Percentiles rank a stretch among this genome's conserved stretches.
phyloP scores from a whole-genome alignment of 1,284 basidiomycete species.

The Pisolithus thermaeus region DNA sequence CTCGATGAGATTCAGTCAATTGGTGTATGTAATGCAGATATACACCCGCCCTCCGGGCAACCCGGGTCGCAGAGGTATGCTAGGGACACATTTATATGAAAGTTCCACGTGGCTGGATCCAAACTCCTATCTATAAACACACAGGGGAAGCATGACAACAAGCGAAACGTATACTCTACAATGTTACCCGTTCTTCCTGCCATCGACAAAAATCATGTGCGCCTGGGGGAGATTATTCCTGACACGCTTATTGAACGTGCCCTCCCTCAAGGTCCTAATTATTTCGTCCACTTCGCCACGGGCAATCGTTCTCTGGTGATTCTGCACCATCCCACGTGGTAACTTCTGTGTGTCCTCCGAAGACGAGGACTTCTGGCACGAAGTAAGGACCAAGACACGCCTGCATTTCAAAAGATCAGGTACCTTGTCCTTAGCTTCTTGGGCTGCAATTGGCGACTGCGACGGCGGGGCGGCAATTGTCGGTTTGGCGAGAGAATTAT shows the following conservation, averaged over 20 bases:
- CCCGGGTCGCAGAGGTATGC: no score
- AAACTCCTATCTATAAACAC: no score
- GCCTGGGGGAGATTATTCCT: constrained; percentile 37
- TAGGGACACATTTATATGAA: no score
- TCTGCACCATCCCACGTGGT: not conserved
- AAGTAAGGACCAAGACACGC: not conserved
- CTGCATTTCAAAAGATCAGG: not conserved
- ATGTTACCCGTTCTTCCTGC: constrained; percentile 7
- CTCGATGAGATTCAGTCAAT: no score
- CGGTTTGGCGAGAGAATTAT: constrained; percentile 43
- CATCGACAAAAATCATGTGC: constrained; percentile 79
- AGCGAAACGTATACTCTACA: not conserved
- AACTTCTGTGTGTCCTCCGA: not conserved
- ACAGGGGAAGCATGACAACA: no score
- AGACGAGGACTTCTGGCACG: constrained; percentile 8
- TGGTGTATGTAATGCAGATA: no score
- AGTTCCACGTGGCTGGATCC: no score
- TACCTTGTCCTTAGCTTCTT: not conserved
- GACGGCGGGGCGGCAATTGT: constrained; percentile 15
- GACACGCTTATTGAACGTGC: constrained; percentile 49
- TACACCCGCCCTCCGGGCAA: no score
- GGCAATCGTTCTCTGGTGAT: constrained; percentile 46
- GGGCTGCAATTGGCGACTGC: not conserved
- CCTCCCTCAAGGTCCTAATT: constrained; percentile 73
- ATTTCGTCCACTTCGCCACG: constrained; percentile 78